Evolutionary conservation across 306 rosid species (phyloP), one percentile per base, ranked within the genome.

Genomic region (Styphnolobium japonicum): DNA sequence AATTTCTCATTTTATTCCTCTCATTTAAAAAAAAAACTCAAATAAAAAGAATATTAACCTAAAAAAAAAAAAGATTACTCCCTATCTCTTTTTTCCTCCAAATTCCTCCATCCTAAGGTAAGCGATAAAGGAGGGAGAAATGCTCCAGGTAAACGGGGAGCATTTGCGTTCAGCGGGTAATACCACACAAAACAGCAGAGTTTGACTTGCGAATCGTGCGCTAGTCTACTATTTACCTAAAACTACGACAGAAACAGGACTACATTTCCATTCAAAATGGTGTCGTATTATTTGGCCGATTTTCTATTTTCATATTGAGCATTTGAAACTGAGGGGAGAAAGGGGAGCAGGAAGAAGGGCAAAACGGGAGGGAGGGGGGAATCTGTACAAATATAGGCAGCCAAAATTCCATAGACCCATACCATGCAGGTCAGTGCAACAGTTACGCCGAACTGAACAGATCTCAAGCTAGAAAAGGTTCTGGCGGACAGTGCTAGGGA

Each of bases 321-420:
- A 86, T 83, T 82, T 66, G 77, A 60, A 83, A 81, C 86, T 73
- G 80, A 65, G 83, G 63, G 84, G 80, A 73, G n/a, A 48, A 15
- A 23, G 40, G 8, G 36, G 72, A 10, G 49, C 49, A 73, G 43
- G 33, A 62, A 80, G 57, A 57, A 52, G 55, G 77, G 74, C 61
- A 37, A 73, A 37, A 63, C 29, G 80, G 64, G 56, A 43, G 66
- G 37, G 52, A 31, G 42, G 74, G 51, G 67, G 69, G 64, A 68
- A 65, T 84, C 88, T 94, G 93, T 92, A 94, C 98, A 94, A 85
- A 84, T 82, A 89, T 84, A 77, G 87, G 86, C 83, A 90, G 78
- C 89, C 89, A 89, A 90, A 90, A 86, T 80, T 84, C 83, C 90
- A 83, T 69, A 71, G 80, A 58, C 82, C 91, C 85, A 75, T 67